Evolutionary conservation across 1,139 yeast genomes (phyloP).

Genomic region (Debaryomycetaceae sp.): DNA sequence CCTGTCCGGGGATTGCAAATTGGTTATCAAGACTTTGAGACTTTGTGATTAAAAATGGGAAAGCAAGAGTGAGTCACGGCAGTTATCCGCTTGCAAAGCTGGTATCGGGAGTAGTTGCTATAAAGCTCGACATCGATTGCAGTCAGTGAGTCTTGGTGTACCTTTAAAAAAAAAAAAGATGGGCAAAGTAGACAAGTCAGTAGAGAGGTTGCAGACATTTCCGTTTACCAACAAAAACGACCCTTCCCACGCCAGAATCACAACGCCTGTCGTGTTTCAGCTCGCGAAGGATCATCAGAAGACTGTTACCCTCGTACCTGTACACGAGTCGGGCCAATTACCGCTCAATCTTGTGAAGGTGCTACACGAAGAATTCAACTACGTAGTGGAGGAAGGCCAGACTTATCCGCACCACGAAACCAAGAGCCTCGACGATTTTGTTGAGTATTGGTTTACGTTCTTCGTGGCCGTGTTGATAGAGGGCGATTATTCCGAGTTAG

Average conservation of each 20-base stretch:
- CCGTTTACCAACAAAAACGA: neutral
- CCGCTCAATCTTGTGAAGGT: slow-evolving; percentile 33
- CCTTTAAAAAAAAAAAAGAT: neutral
- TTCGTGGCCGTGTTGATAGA: slow-evolving; percentile 45
- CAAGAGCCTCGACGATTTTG: slow-evolving; percentile 29
- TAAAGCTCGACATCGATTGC: too few relatives aligned
- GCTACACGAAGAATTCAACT: slow-evolving; percentile 38
- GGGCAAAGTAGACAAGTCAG: neutral
- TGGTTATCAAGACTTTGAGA: too few relatives aligned
- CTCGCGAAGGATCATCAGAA: slow-evolving; percentile 26
- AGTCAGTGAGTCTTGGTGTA: too few relatives aligned
- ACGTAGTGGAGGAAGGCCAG: slow-evolving; percentile 46
- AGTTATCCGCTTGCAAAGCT: too few relatives aligned
- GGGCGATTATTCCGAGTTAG: slow-evolving; percentile 25
- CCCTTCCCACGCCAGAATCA: slow-evolving; percentile 17
- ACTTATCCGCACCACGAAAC: slow-evolving; percentile 44
- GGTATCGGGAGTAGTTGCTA: too few relatives aligned
- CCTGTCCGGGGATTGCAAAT: too few relatives aligned
- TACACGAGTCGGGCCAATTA: slow-evolving; percentile 24
- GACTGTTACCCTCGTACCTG: slow-evolving; percentile 34
- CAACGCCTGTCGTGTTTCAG: slow-evolving; percentile 22
- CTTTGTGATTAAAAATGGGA: too few relatives aligned
- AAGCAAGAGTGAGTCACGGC: too few relatives aligned
- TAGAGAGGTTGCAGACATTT: neutral
- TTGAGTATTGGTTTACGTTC: slow-evolving; percentile 40